A percentile compares a stretch with the other conserved stretches of the same genome.
These are phyloP conservation scores for Chlamydomonas reinhardtii DNA, from an alignment of 163 green algal species.

Conservation along the genomic window DNA sequence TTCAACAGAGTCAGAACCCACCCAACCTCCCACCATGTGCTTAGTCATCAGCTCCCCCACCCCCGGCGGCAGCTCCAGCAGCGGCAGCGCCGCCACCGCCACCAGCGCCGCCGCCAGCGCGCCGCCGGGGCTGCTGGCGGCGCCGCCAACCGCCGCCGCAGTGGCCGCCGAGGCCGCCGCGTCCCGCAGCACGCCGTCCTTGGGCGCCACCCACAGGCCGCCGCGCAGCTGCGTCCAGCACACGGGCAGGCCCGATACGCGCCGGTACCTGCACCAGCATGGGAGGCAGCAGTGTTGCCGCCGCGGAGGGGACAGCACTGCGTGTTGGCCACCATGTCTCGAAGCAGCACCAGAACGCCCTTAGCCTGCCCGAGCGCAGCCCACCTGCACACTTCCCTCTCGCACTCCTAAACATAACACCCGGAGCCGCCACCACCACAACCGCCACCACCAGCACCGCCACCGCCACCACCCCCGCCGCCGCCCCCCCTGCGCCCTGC, in stretches of 20 bases:
- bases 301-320: no score
- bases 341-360: no score
- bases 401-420: no score
- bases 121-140: not conserved
- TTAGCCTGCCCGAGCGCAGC: no score
- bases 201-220: slow-evolving; percentile 59
- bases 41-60: slow-evolving; percentile 56
- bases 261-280: slow-evolving; percentile 46
- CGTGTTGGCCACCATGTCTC: no score
- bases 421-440: no score
- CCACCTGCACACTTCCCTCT: no score
- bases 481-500: not conserved
- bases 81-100: slow-evolving; percentile 54
- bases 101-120: slow-evolving; percentile 48
- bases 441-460: no score
- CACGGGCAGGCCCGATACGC: slow-evolving; percentile 36
- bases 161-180: no score
- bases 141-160: no score
- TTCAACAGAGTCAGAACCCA: no score
- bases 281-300: not conserved
- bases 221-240: slow-evolving; percentile 46
- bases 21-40: slow-evolving; percentile 19
- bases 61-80: slow-evolving; percentile 51
- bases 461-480: no score
- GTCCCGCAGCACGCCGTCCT: slow-evolving; percentile 60